A percentile compares a stretch with the other conserved stretches of the same genome.
Evolutionary conservation across 2,329 filamentous ascomycete species (phyloP).

Genomic region (Trichoderma sp.): DNA sequence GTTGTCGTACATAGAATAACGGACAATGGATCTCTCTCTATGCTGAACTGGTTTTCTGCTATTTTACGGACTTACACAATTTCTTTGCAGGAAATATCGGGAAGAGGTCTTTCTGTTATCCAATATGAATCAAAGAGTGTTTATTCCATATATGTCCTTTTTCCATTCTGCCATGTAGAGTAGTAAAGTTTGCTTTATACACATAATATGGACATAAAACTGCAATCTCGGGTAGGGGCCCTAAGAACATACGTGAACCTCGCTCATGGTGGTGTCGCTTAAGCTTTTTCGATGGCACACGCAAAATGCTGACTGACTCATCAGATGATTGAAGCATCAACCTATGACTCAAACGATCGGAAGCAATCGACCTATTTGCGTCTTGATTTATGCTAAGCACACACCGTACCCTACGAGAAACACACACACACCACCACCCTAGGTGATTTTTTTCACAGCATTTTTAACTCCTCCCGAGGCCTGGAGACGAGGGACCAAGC

Average conservation of each 20-base stretch:
- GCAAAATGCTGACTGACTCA: background rate
- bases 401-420: no score
- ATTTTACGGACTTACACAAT: background rate
- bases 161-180: background rate
- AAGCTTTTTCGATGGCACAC: background rate
- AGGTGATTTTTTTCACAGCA: background rate
- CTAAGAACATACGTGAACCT: background rate
- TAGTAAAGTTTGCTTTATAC: background rate
- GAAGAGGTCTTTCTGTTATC: background rate
- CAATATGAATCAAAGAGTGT: background rate
- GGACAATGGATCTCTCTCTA: no score
- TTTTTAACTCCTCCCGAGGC: background rate
- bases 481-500: background rate
- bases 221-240: background rate
- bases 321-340: background rate
- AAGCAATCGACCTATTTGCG: background rate
- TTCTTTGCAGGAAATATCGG: background rate
- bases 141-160: no score
- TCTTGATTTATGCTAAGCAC: background rate
- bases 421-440: no score
- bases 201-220: background rate
- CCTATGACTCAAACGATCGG: background rate
- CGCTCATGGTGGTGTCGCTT: background rate
- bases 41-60: background rate
- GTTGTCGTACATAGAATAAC: background rate